Evolutionary conservation across 225 moss, liverwort and hornwort species (phyloP), one percentile per base, ranked within the genome.

Genomic region (Straminergon stramineum): DNA sequence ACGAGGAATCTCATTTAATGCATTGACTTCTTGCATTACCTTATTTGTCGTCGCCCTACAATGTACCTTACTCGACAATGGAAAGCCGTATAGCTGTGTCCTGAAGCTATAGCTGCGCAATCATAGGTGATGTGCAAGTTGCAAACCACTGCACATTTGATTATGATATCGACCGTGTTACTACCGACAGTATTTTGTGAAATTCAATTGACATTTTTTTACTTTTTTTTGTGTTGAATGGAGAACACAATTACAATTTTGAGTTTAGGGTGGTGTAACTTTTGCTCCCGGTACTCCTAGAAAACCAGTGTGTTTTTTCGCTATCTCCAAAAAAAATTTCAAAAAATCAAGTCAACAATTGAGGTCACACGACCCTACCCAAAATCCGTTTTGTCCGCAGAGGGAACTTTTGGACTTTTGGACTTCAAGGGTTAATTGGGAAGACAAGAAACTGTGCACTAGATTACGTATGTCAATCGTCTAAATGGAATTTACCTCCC

Each of bases 351-450:
- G 28, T 43, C 16, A 43, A 17, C 5, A 45, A 16, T 43, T 16
- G 45, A 74, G 17, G 73, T 74, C 16, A 28, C 28, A 16, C 0
- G 5, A 74, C 17, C 24, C 17, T 17, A 16, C 6, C 3, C 28
- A 16, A 45, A 74, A 74, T 74, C 10, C 28, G 6, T 17, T 45
- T 28, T 17, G 17, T 43, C 0, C 0, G 0, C 1, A 1, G 1
- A 28, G 28, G 16, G 43, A 17, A 73, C 4, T 43, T 27, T 28
- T 1, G 2, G 5, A 73, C 4, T 43, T 27, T 28, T 1, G 2
- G 5, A 73, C 43, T 27, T 45, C 16, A 5, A 43, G 28, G 73
- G 2, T 45, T 73, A 73, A 28, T 10, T 73, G 15, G 27, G 6
- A 45, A 43, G 43, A 17, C 17, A 16, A 73, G 16, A 73, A 45